phyloP scores from a whole-genome alignment of 306 rosid genomes.

The Vigna reflexopilosa region DNA sequence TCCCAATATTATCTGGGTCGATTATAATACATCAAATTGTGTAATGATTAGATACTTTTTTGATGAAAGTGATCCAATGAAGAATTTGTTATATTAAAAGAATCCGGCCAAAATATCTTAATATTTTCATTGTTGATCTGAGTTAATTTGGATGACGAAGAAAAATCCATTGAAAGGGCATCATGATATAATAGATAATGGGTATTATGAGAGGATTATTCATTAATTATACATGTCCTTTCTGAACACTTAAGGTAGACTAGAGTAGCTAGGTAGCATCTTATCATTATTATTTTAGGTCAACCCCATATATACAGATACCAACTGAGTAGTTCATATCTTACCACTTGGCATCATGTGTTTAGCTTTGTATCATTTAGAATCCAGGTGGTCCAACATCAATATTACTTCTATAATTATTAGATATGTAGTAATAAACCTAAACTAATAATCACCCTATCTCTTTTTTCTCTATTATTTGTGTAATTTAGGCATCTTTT shows the following conservation, averaged over 20 bases:
- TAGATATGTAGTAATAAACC: too few relatives aligned
- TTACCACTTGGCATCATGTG: conserved; percentile 35
- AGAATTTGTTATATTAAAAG: not conserved
- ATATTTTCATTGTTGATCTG: not conserved
- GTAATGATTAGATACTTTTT: not conserved
- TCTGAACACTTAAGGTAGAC: conserved; percentile 15
- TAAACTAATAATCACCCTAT: too few relatives aligned
- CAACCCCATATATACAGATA: not conserved
- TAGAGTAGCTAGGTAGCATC: not conserved
- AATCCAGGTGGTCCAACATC: conserved; percentile 21
- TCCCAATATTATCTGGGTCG: not conserved
- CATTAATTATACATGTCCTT: conserved; percentile 21
- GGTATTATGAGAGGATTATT: not conserved
- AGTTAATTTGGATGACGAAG: conserved; percentile 21
- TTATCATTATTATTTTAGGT: not conserved
- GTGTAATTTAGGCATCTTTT: too few relatives aligned
- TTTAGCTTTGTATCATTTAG: conserved; percentile 18
- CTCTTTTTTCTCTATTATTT: too few relatives aligned
- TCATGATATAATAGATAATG: not conserved
- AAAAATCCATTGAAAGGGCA: conserved; percentile 9
- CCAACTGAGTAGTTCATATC: conserved; percentile 34
- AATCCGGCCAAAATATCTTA: conserved; percentile 28
- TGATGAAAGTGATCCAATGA: conserved; percentile 3
- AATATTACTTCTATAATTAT: conserved; percentile 11
- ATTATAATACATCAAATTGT: not conserved